Conservation (phyloP, 2,329 filamentous ascomycete genomes). For the Epichloe scottii region DNA sequence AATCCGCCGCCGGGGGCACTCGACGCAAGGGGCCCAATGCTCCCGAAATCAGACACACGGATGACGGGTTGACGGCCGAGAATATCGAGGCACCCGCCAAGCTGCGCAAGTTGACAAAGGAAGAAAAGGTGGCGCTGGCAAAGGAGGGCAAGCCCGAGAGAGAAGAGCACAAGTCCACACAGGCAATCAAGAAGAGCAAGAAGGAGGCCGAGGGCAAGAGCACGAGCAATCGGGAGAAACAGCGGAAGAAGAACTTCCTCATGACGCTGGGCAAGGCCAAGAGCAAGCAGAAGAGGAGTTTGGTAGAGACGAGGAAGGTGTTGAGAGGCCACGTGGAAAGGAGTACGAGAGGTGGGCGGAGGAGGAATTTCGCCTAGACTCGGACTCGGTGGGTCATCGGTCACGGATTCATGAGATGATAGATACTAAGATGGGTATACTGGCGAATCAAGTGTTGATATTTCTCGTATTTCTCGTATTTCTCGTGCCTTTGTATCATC, state of each 20-base stretch:
- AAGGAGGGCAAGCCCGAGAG: constrained; percentile 69
- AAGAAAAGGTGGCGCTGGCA: constrained; percentile 75
- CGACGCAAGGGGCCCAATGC: constrained; percentile 36
- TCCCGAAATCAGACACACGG: constrained; percentile 49
- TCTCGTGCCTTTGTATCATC: no score
- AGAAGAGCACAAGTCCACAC: constrained; percentile 72
- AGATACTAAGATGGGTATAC: no score
- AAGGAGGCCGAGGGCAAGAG: constrained; percentile 87
- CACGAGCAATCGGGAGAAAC: constrained; percentile 95
- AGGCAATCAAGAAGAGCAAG: constrained; percentile 73
- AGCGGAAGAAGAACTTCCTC: constrained; percentile 92
- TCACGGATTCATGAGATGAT: neutral
- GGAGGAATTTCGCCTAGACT: constrained; percentile 46
- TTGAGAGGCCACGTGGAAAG: constrained; percentile 71
- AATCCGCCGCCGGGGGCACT: constrained; percentile 41
- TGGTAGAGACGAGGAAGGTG: constrained; percentile 72
- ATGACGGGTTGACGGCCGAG: constrained; percentile 80
- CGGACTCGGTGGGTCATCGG: no score
- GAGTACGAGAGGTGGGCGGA: constrained; percentile 70
- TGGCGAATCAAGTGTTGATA: no score
- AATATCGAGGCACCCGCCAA: constrained; percentile 81
- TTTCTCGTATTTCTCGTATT: no score
- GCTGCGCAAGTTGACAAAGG: constrained; percentile 75
- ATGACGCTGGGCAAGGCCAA: constrained; percentile 98
- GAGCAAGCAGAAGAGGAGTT: constrained; percentile 85